Percentiles rank a stretch among this genome's conserved stretches.
These are phyloP conservation scores for Geotrichum australiense DNA, from an alignment of 1,139 yeast genomes.

Conservation along the genomic window DNA sequence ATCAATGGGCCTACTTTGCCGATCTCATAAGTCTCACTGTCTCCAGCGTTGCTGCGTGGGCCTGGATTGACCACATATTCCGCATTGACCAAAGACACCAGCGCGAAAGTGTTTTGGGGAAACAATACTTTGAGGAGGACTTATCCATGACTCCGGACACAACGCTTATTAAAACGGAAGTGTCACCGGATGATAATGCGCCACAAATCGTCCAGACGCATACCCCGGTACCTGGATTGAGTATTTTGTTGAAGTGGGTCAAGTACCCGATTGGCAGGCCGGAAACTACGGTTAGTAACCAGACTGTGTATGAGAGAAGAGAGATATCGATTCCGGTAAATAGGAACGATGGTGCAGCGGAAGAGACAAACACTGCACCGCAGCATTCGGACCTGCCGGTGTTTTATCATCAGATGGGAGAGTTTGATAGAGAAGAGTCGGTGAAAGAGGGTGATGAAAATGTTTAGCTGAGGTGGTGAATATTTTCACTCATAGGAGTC, in stretches of 20 bases:
- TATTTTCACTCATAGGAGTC: no score
- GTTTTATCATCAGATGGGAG: slow-evolving; percentile 1
- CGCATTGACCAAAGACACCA: slow-evolving; percentile 54
- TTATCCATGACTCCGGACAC: neutral
- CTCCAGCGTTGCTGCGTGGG: slow-evolving; percentile 65
- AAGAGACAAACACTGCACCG: neutral
- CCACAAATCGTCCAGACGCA: no score
- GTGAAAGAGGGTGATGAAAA: no score
- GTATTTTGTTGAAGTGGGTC: slow-evolving; percentile 7
- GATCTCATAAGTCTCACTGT: slow-evolving; percentile 45
- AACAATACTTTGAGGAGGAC: slow-evolving; percentile 65
- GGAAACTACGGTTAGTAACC: slow-evolving; percentile 11
- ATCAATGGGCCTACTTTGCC: slow-evolving; percentile 69
- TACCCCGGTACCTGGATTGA: neutral
- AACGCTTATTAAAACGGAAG: neutral
- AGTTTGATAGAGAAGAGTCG: no score
- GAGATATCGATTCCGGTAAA: no score
- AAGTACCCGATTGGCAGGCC: slow-evolving; percentile 12
- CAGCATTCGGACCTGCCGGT: neutral
- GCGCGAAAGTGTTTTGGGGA: slow-evolving; percentile 67
- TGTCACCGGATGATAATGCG: no score
- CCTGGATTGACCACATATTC: slow-evolving; percentile 72
- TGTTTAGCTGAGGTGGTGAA: no score
- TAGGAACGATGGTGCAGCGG: no score
- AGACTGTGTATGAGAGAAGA: slow-evolving; percentile 9